Evolutionary conservation across 1,139 yeast species (phyloP), one percentile per base, ranked within the genome.

Genomic region (Suhomyces atakaporum): DNA sequence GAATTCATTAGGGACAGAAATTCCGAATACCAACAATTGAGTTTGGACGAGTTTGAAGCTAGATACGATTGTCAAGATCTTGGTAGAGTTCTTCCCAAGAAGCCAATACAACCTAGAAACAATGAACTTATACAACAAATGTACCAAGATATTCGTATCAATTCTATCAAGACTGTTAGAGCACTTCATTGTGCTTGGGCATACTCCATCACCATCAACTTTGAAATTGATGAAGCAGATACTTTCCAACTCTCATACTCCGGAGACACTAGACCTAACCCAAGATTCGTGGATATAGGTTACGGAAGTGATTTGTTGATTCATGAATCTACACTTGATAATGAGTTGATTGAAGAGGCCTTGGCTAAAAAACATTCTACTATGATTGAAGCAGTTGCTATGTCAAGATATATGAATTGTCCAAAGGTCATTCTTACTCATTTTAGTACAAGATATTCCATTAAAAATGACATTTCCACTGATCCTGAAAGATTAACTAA

Each of bases 271-370:
- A 76, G 97, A 51, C 98, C 98, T 1, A 83, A 81, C 45, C 56
- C 68, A 4, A 63, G 58, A 32, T 71, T 71, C 47, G 85, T 84
- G 45, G 71, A 67, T 5, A 75, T 85, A 35, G 97, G 96, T 0
- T 45, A 57, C 20, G 61, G 68, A n/a, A 78, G 89, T 29, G 95
- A 89, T 53, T 60, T 94, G 36, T 68, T 92, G 42, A 81, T 92
- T 32, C 99, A 92, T 56, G 99, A 92, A 57, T 90, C 97, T 0
- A 87, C 98, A 0, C 75, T 90, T 44, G 97, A 87, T 41, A 86
- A 87, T 53, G 87, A 77, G 26, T 69, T 88, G 36, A 66, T 74
- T n/a, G 82, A 77, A 40, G 97, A 90, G 56, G 98, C 98, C 0
- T 63, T 77, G 19, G 74, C 78, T 25, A 92, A 92, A 58, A 77